These are phyloP conservation scores for Auriscalpium vulgare DNA, from an alignment of 768 basidiomycete genomes.

Conservation along the genomic window DNA sequence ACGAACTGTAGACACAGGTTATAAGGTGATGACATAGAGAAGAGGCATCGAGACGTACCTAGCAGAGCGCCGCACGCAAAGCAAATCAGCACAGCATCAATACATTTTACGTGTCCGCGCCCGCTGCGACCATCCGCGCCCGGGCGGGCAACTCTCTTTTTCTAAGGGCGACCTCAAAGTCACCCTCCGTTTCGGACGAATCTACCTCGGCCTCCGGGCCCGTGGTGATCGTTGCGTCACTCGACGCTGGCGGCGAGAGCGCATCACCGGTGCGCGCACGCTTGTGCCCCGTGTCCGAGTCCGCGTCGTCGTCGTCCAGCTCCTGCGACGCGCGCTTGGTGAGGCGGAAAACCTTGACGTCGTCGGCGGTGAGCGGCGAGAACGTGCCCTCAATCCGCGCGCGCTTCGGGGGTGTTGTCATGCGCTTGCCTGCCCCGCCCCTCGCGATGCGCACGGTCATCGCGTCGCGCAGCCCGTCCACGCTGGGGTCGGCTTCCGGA, in stretches of 20 bases:
- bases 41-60: no score
- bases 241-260: background rate
- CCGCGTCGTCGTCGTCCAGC: background rate
- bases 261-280: background rate
- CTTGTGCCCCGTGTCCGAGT: background rate
- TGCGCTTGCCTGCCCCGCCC: background rate
- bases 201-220: background rate
- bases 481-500: slow-evolving; percentile 20
- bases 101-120: no score
- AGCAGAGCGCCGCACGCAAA: no score
- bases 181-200: slow-evolving; percentile 1
- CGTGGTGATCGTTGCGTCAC: background rate
- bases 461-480: slow-evolving; percentile 14
- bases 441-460: slow-evolving; percentile 23
- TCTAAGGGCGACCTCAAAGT: background rate
- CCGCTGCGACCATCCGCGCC: background rate
- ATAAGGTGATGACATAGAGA: no score
- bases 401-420: slow-evolving; percentile 35
- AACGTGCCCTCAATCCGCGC: slow-evolving; percentile 20
- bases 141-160: background rate
- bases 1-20: no score
- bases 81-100: no score
- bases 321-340: slow-evolving; percentile 14
- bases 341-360: slow-evolving; percentile 4
- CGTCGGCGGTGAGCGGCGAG: slow-evolving; percentile 12